phyloP scores from a whole-genome alignment of 1,284 basidiomycete genomes.

The Microbotryomycetes sp. region DNA sequence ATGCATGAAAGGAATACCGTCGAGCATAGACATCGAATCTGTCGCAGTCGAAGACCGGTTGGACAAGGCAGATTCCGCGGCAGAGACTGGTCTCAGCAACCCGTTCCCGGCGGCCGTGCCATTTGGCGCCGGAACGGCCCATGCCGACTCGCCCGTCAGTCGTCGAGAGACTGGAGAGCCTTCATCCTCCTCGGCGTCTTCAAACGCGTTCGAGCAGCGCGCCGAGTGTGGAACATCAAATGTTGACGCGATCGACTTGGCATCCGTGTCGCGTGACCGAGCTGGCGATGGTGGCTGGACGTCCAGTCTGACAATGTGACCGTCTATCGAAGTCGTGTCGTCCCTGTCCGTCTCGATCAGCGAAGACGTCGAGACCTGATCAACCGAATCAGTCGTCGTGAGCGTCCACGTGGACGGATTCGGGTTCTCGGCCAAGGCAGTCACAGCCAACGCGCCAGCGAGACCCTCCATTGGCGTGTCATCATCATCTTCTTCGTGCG shows the following conservation, averaged over 20 bases:
- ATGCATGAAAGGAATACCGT: conserved; percentile 25
- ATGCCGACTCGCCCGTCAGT: background rate
- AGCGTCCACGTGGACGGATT: background rate
- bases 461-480: background rate
- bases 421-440: background rate
- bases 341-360: background rate
- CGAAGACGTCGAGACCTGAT: background rate
- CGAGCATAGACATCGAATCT: conserved; percentile 20
- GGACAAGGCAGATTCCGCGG: background rate
- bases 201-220: conserved; percentile 10
- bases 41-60: background rate
- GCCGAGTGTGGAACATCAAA: conserved; percentile 18
- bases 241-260: conserved; percentile 4
- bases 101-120: background rate
- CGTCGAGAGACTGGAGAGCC: background rate
- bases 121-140: background rate
- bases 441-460: background rate
- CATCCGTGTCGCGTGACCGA: background rate
- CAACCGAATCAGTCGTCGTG: background rate
- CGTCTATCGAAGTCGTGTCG: background rate
- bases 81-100: background rate
- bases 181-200: background rate
- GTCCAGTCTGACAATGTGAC: background rate
- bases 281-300: background rate
- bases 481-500: background rate